phyloP scores from a whole-genome alignment of 768 basidiomycete genomes.

The Cubamyces sp. region DNA sequence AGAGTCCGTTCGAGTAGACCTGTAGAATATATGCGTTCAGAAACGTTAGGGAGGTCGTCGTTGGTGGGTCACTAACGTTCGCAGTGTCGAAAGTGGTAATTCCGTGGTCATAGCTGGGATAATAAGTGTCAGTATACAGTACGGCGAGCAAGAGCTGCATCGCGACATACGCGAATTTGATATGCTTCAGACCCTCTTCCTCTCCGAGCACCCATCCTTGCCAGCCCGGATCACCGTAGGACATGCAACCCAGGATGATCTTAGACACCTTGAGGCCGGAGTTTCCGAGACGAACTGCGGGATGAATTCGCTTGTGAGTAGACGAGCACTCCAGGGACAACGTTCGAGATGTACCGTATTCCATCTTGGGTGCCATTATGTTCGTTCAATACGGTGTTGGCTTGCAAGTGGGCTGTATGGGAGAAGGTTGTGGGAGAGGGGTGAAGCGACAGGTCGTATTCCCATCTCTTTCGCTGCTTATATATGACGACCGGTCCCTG shows the following conservation, averaged over 20 bases:
- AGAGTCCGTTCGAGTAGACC: slow-evolving; percentile 44
- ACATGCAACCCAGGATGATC: slow-evolving; percentile 41
- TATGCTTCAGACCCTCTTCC: slow-evolving; percentile 41
- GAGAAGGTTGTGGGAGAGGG: too few species aligned
- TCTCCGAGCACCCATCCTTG: slow-evolving; percentile 43
- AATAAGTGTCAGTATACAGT: too few species aligned
- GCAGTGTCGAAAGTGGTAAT: slow-evolving; percentile 44
- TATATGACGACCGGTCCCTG: too few species aligned
- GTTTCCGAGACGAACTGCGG: slow-evolving; percentile 34
- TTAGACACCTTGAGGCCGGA: slow-evolving; percentile 36
- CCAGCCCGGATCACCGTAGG: slow-evolving; percentile 38
- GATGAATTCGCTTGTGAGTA: background rate
- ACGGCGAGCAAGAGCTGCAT: too few species aligned
- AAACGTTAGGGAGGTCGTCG: background rate
- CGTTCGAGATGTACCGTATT: background rate
- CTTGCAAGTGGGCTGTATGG: too few species aligned
- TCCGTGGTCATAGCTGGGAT: slow-evolving; percentile 39
- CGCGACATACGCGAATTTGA: slow-evolving; percentile 39
- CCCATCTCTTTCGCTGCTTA: too few species aligned
- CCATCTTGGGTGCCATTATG: slow-evolving; percentile 10
- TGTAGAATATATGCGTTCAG: background rate
- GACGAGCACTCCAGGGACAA: background rate
- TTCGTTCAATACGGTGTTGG: background rate
- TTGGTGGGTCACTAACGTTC: slow-evolving; percentile 18
- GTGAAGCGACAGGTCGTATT: too few species aligned